Conservation (phyloP, 768 basidiomycete genomes). For the Neoboletus subvelutipes region DNA sequence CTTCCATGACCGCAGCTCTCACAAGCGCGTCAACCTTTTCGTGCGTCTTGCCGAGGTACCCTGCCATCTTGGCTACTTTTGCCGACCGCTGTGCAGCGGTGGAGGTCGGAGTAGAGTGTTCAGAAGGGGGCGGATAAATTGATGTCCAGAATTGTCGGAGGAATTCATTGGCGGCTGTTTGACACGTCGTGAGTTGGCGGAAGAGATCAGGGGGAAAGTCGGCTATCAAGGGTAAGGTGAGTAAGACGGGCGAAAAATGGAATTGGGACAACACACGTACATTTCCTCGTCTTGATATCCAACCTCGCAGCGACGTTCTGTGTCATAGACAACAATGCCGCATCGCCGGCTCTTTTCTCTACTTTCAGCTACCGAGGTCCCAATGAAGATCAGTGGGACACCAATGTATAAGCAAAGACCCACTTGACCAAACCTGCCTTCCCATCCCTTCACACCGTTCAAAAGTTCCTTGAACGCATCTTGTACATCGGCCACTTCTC, state of each 20-base stretch:
- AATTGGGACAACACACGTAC: constrained; percentile 39
- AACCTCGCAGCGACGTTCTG: constrained; percentile 72
- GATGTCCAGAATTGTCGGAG: constrained; percentile 94
- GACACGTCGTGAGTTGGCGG: constrained; percentile 83
- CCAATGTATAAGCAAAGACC: constrained; percentile 5
- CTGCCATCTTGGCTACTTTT: constrained; percentile 87
- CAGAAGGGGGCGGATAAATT: constrained; percentile 71
- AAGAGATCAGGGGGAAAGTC: constrained; percentile 79
- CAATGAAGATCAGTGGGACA: not conserved
- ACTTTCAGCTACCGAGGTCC: constrained; percentile 52
- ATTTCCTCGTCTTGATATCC: constrained; percentile 63
- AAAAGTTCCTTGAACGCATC: constrained; percentile 48
- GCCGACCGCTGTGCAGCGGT: constrained; percentile 69
- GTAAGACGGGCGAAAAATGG: not conserved
- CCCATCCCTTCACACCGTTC: constrained; percentile 55
- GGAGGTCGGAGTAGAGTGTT: constrained; percentile 48
- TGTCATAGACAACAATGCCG: constrained; percentile 73
- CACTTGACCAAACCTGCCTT: constrained; percentile 56
- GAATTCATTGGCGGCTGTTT: constrained; percentile 94
- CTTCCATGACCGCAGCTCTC: constrained; percentile 53
- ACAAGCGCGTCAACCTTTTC: constrained; percentile 85
- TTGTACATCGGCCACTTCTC: constrained; percentile 44
- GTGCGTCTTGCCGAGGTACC: constrained; percentile 73
- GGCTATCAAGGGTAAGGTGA: constrained; percentile 40
- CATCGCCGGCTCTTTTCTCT: constrained; percentile 65